Conservation (phyloP, 1,139 yeast genomes). For the Candida sp. region DNA sequence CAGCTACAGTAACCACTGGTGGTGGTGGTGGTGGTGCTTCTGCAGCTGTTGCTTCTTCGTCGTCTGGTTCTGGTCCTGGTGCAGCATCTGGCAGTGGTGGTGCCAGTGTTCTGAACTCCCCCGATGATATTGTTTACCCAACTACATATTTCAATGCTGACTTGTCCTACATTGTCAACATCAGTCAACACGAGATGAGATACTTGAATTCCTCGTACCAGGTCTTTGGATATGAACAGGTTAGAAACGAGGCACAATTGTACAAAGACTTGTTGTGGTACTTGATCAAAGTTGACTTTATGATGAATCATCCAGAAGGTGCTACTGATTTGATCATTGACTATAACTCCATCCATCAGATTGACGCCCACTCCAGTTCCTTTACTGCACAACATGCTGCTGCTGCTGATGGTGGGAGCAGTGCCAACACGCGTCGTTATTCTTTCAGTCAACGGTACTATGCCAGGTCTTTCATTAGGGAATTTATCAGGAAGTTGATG, state of each 20-base stretch:
- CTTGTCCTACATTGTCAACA: constrained; percentile 14
- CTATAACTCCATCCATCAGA: constrained; percentile 17
- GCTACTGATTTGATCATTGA: constrained; percentile 15
- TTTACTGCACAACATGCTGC: neutral
- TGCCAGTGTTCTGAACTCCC: neutral
- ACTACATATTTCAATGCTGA: constrained; percentile 7
- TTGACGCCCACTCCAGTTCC: neutral
- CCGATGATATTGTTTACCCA: constrained; percentile 4
- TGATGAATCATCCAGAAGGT: constrained; percentile 22
- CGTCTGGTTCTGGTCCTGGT: neutral
- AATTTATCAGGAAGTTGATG: constrained; percentile 23
- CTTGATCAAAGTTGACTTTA: constrained; percentile 31
- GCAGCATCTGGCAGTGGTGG: neutral
- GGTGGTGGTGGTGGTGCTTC: neutral
- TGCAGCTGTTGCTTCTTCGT: neutral
- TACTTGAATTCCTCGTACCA: constrained; percentile 28
- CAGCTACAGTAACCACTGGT: neutral
- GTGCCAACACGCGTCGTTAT: neutral
- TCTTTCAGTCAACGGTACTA: constrained; percentile 8
- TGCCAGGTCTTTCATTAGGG: constrained; percentile 23
- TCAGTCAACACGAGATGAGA: constrained; percentile 30
- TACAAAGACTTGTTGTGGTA: constrained; percentile 37
- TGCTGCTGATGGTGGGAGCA: too few relatives aligned
- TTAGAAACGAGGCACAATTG: constrained; percentile 29
- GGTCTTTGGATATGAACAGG: constrained; percentile 22